Evolutionary conservation across 176 grass and related monocot species (phyloP).

Genomic region (Avena atlantica): DNA sequence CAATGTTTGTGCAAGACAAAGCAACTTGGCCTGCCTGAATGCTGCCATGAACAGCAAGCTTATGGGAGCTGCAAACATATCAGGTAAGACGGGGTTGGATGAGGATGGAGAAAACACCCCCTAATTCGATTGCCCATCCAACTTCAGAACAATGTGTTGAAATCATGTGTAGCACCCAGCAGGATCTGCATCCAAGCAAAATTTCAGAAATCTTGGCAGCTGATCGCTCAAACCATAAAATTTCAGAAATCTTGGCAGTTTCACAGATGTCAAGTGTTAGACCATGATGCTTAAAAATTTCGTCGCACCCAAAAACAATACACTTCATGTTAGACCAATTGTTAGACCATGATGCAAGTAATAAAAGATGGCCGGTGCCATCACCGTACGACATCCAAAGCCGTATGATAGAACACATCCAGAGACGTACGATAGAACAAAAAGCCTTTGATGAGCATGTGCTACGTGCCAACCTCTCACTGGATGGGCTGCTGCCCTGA

Average conservation of each 20-base stretch:
- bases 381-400: not conserved
- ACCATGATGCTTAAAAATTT: too few relatives aligned
- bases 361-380: not conserved
- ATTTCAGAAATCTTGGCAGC: too few relatives aligned
- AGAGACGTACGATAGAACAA: not conserved
- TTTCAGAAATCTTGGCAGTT: too few relatives aligned
- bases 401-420: not conserved
- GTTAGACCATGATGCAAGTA: not conserved
- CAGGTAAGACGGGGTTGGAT: too few relatives aligned
- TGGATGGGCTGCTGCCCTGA: not conserved
- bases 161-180: not conserved
- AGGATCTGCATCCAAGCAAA: not conserved
- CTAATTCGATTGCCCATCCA: not conserved
- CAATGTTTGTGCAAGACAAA: too few relatives aligned
- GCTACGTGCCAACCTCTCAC: not conserved
- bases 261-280: too few relatives aligned
- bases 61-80: too few relatives aligned
- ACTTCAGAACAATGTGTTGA: not conserved
- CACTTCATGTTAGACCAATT: too few relatives aligned
- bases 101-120: not conserved
- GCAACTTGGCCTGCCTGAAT: too few relatives aligned
- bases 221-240: too few relatives aligned
- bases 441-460: not conserved
- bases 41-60: too few relatives aligned
- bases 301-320: not conserved